These are phyloP conservation scores for Fragilariopsis cylindrus DNA, from an alignment of 108 stramenopile genomes.

Conservation along the genomic window DNA sequence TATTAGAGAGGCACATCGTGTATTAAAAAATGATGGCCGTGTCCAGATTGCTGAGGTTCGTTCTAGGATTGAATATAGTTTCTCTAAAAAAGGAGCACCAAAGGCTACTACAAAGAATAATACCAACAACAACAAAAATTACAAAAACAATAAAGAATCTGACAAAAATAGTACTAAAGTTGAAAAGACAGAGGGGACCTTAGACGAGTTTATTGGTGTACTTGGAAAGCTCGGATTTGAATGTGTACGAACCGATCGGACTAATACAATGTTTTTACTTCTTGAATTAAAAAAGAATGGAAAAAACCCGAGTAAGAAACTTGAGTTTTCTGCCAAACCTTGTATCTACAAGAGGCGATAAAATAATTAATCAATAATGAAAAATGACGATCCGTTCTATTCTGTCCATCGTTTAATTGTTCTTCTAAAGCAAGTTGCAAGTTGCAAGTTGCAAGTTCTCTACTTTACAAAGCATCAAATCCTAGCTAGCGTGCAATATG, in stretches of 20 bases:
- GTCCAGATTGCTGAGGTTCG: conserved; percentile 96
- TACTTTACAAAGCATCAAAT: too few relatives aligned
- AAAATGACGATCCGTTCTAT: too few relatives aligned
- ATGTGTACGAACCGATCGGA: conserved; percentile 63
- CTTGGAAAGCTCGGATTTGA: conserved; percentile 78
- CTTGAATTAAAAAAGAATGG: conserved; percentile 82
- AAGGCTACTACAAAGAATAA: conserved; percentile 8
- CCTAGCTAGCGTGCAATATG: too few relatives aligned
- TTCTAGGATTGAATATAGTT: conserved; percentile 85
- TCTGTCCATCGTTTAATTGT: too few relatives aligned
- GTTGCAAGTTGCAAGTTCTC: too few relatives aligned
- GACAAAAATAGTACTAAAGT: neutral
- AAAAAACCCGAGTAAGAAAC: conserved; percentile 57
- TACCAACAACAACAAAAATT: conserved; percentile 12
- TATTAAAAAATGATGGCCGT: conserved; percentile 77
- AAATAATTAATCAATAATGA: neutral
- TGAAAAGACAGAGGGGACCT: conserved; percentile 39
- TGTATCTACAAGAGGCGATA: conserved; percentile 90
- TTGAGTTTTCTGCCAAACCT: conserved; percentile 76
- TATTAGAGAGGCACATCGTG: conserved; percentile 91
- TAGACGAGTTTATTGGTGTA: conserved; percentile 63
- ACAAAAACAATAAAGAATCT: conserved; percentile 25
- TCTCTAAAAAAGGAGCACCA: conserved; percentile 14
- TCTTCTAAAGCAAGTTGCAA: too few relatives aligned
- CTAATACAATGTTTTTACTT: conserved; percentile 94